Conservation (phyloP, 257 asterid species). For the Cynanchum wilfordii region DNA sequence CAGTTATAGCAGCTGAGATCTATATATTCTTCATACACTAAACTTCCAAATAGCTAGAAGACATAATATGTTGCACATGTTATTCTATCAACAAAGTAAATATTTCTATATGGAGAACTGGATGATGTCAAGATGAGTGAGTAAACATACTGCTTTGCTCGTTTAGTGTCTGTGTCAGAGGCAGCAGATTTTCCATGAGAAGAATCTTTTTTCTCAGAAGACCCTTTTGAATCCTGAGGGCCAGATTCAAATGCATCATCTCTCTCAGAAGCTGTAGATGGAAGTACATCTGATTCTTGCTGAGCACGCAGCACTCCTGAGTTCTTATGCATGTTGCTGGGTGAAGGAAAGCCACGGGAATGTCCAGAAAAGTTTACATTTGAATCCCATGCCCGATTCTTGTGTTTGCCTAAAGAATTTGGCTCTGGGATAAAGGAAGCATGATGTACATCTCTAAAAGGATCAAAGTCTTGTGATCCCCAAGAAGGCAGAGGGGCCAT, state of each 20-base stretch:
- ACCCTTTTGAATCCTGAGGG: conserved; percentile 45
- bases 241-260: conserved; percentile 48
- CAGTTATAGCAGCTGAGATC: background rate
- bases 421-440: conserved; percentile 42
- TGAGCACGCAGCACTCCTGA: conserved; percentile 36
- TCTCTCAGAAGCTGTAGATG: conserved; percentile 43
- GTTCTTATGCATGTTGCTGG: conserved; percentile 37
- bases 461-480: conserved; percentile 67
- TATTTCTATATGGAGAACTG: background rate
- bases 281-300: conserved; percentile 53
- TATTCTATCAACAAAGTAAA: background rate
- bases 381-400: conserved; percentile 53
- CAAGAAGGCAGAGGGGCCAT: conserved; percentile 47
- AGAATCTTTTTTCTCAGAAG: conserved; percentile 53
- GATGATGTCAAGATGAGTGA: conserved; percentile 14
- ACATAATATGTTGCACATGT: background rate
- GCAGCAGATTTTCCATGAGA: conserved; percentile 45
- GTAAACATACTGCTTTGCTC: conserved; percentile 84
- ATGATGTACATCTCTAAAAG: conserved; percentile 43
- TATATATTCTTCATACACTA: background rate
- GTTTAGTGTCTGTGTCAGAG: conserved; percentile 76
- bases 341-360: conserved; percentile 50
- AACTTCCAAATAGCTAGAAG: background rate
- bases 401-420: conserved; percentile 41
- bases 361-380: conserved; percentile 39